phyloP scores from a whole-genome alignment of 192 early-diverging fungal species.

The Paraglomus brasilianum region DNA sequence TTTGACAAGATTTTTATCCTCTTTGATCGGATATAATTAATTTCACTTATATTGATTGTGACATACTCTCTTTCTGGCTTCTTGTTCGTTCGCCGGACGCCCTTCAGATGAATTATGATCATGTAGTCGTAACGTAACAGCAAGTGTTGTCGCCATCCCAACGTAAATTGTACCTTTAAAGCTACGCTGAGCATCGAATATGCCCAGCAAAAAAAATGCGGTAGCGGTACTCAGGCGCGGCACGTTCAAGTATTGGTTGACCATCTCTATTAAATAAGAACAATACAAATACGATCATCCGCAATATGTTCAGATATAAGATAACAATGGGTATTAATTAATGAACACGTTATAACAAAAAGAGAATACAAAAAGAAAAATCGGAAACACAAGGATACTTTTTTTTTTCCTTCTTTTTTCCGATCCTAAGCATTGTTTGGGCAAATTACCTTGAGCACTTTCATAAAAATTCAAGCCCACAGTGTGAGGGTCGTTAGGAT shows the following conservation, averaged over 20 bases:
- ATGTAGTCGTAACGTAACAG: constrained; percentile 13
- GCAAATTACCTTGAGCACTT: constrained; percentile 20
- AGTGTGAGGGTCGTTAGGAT: background rate
- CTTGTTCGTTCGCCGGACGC: background rate
- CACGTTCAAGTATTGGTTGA: constrained; percentile 6
- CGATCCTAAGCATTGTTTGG: too few relatives aligned
- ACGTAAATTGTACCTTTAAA: constrained; percentile 12
- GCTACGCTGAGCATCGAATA: constrained; percentile 17
- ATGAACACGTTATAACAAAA: too few relatives aligned
- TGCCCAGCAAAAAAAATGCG: constrained; percentile 8
- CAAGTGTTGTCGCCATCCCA: constrained; percentile 20
- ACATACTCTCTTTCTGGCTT: constrained; percentile 24
- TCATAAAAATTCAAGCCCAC: constrained; percentile 14
- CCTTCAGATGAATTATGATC: constrained; percentile 20
- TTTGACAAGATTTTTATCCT: too few relatives aligned
- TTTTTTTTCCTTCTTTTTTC: background rate
- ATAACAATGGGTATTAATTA: too few relatives aligned
- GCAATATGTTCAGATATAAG: too few relatives aligned
- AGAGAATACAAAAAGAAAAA: too few relatives aligned
- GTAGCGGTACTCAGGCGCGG: constrained; percentile 20
- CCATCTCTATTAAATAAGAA: constrained; percentile 10
- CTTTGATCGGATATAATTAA: too few relatives aligned
- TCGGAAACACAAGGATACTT: too few relatives aligned
- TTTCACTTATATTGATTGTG: background rate
- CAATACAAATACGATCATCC: background rate